Base-by-base conservation (phyloP, 768 basidiomycete genomes). In the Leccinellum albellum region DNA sequence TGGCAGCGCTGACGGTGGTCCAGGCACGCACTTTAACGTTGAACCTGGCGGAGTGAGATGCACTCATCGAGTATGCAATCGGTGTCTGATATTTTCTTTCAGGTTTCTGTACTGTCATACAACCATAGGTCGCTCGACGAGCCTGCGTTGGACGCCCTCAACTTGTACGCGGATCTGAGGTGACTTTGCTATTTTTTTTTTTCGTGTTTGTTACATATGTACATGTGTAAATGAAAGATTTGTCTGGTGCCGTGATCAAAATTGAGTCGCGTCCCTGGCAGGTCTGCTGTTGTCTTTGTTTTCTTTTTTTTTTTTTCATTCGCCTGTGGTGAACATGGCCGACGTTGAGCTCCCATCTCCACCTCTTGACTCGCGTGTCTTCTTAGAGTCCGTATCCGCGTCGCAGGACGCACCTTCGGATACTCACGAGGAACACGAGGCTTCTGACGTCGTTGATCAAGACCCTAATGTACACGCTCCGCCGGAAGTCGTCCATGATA, bases 71-170 rank as follows among this genome's bases (percentile, higher is more conserved):
- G 26, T 4, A 47, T 21, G 47, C 5, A 7, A 55, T 20, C 13
- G 14, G 2, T 53, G 40, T 46, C 59, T 66, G 9, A 63, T 61
- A 49, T 47, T 37, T 44, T 21, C 45, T 45, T 14, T 37, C 59
- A 92, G 91, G 80, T 94, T 54, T 82, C 88, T 14, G 80, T 94
- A 21, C 76, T 95, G 24, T 82, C 88, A 26, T 96, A 97, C 71
- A 92, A 93, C 64, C 94, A 95, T 74, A 77, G 79, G 60, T 84
- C 82, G 26, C 76, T 94, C 21, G 80, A 80, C 21, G 93, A 95
- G 72, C 91, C 93, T 7, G 82, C 83, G 14, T 72, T 92, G 64
- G 83, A 88, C 60, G 89, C 82, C 5, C 73, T 93, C 62, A 93
- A 93, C 66, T 62, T 91, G 68, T 81, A 82, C 62, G 82, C 83